Percentiles rank a stretch among this genome's conserved stretches.
phyloP scores from a whole-genome alignment of 1,284 basidiomycete genomes.

The Ceratobasidium papillatum region DNA sequence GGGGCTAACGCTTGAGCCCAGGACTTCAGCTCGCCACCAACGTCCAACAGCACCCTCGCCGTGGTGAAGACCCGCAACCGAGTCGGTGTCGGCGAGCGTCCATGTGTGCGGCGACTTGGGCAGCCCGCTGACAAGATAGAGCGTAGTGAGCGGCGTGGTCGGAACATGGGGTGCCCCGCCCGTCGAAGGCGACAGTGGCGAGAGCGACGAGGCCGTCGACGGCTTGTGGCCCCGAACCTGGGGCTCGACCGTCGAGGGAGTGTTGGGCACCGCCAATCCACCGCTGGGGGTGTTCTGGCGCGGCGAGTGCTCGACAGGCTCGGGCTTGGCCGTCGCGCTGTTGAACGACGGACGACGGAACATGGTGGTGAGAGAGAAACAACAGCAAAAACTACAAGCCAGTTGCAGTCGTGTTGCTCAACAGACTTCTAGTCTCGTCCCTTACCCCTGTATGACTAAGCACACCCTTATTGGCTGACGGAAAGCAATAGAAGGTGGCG shows the following conservation, averaged over 20 bases:
- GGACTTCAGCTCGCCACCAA: conserved; percentile 95
- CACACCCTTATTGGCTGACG: not conserved
- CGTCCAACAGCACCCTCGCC: conserved; percentile 87
- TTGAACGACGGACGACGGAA: conserved; percentile 25
- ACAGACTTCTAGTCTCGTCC: conserved; percentile 1
- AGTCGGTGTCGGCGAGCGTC: conserved; percentile 91
- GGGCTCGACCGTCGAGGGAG: conserved; percentile 20
- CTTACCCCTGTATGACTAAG: conserved; percentile 16
- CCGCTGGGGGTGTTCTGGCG: conserved; percentile 27
- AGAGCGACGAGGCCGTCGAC: conserved; percentile 35
- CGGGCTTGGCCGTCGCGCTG: conserved; percentile 24
- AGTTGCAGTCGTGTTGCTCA: not conserved
- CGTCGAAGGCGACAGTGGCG: conserved; percentile 33
- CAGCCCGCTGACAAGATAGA: conserved; percentile 84
- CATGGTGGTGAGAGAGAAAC: conserved; percentile 1
- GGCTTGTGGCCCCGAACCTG: conserved; percentile 36
- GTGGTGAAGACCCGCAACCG: conserved; percentile 83
- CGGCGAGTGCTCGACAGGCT: conserved; percentile 52
- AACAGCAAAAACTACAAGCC: conserved; percentile 1
- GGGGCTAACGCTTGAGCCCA: conserved; percentile 86
- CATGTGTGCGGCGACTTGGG: conserved; percentile 90
- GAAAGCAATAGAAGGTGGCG: conserved; percentile 19
- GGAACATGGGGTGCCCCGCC: conserved; percentile 33
- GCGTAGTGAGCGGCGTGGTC: conserved; percentile 74
- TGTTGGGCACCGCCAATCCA: conserved; percentile 13